Evolutionary conservation across 257 asterid genomes (phyloP).

Genomic region (Asclepias syriaca): DNA sequence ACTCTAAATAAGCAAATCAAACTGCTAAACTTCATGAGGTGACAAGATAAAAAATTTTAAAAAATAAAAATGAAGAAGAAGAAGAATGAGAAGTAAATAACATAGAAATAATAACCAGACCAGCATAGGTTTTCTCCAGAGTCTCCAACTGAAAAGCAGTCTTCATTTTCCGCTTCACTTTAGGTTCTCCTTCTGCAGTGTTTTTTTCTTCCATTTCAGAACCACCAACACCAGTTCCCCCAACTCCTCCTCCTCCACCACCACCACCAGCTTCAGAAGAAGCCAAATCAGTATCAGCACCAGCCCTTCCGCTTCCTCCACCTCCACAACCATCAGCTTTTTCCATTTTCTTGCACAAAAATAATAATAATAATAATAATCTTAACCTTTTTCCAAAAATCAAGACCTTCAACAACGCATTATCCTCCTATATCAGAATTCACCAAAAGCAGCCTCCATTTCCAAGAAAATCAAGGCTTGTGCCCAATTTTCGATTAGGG

Average conservation of each 20-base stretch:
- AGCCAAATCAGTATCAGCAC: conserved; percentile 13
- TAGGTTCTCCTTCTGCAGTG: conserved; percentile 48
- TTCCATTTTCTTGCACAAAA: conserved; percentile 45
- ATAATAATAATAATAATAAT: too few relatives aligned
- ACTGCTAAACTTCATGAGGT: not conserved
- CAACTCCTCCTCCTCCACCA: conserved; percentile 20
- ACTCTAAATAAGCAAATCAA: conserved; percentile 4
- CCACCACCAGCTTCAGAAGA: conserved; percentile 24
- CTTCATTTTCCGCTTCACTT: conserved; percentile 78
- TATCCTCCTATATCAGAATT: conserved; percentile 9
- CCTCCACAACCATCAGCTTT: conserved; percentile 32
- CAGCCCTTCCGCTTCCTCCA: conserved; percentile 27
- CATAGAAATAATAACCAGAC: conserved; percentile 32
- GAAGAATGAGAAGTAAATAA: conserved; percentile 1
- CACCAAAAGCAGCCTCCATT: conserved; percentile 15
- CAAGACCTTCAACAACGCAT: conserved; percentile 23
- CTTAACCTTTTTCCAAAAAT: conserved; percentile 14
- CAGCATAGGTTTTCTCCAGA: conserved; percentile 74
- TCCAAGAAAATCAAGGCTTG: not conserved
- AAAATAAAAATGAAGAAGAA: not conserved
- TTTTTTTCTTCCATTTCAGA: conserved; percentile 42
- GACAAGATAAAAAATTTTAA: too few relatives aligned
- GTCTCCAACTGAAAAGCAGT: conserved; percentile 80
- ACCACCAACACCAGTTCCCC: conserved; percentile 14
- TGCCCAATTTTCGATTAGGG: conserved; percentile 16